These are phyloP conservation scores for Elasticomyces elasticus DNA, from an alignment of 495 filamentous ascomycete species.

Conservation along the genomic window DNA sequence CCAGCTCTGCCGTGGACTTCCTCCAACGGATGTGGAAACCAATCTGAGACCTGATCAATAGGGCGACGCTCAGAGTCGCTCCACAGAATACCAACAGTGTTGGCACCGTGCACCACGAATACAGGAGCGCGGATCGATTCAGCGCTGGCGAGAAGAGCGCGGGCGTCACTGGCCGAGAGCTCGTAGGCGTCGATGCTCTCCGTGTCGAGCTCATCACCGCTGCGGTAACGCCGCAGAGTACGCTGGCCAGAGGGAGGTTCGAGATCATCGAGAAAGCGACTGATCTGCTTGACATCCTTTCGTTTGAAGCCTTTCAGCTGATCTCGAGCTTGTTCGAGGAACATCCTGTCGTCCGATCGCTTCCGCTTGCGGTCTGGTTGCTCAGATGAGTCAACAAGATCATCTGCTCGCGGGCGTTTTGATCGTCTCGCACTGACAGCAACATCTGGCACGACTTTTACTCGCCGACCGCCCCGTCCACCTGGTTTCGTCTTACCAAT, in stretches of 20 bases:
- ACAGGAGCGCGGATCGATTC: neutral
- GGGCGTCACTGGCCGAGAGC: neutral
- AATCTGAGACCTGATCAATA: neutral
- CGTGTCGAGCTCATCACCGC: neutral
- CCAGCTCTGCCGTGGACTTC: neutral
- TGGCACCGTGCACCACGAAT: neutral
- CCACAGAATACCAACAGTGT: neutral
- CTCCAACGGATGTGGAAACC: neutral
- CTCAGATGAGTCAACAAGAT: neutral
- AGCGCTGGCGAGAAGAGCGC: neutral
- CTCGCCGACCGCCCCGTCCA: too few relatives aligned
- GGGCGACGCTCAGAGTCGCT: neutral
- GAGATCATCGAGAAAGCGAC: neutral
- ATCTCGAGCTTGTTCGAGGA: neutral
- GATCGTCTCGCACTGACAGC: too few relatives aligned
- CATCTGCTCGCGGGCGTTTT: neutral
- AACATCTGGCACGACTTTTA: too few relatives aligned
- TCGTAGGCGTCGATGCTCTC: neutral
- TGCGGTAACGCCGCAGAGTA: neutral
- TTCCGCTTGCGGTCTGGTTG: neutral
- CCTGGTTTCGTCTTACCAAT: too few relatives aligned
- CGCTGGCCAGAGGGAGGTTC: neutral
- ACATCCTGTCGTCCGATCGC: neutral
- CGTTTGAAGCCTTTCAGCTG: neutral
- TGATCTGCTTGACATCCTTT: neutral